Evolutionary conservation across 2,329 filamentous ascomycete species (phyloP), one percentile per base, ranked within the genome.

Genomic region (Albophoma yamanashiensis): DNA sequence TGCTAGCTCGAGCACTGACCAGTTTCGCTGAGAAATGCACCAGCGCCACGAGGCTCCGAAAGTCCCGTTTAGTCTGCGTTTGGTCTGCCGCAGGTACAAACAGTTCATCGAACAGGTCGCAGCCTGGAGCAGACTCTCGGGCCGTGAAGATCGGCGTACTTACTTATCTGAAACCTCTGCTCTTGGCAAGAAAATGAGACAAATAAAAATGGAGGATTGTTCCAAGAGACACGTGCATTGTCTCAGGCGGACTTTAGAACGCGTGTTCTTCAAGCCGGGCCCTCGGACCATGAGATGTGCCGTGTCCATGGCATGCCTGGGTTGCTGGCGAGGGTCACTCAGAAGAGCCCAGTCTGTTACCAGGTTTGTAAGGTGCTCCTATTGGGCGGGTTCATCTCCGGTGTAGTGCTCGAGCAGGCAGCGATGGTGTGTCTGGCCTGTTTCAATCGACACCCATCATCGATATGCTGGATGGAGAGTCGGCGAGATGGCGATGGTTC

Each of bases 181-280:
- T 20, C 40, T 42, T 42, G 20, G 40, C 20, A n/a, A 9, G 17
- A 7, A n/a, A 9, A n/a, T 1, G 1, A 20, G 25, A 31, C 8
- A 4, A 4, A 17, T 31, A 14, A 5, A 2, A 3, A 2, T 3
- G 17, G 3, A 2, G n/a, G 7, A 20, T 7, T 3, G 11, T 7
- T 31, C 22, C 25, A 27, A 25, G 22, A 4, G 22, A 15, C 22
- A 7, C 43, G 5, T 11, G 14, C 14, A 31, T 17, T 17, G 39
- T 40, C 39, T 20, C 3, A 38, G 1, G 12, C 12, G 14, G 11
- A 27, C 15, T 15, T 7, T 34, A 27, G 17, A 34, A 34, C 47
- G 31, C 31, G 31, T 11, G 12, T n/a, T 55, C 11, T 4, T 14
- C 3, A 9, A 11, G 12, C 9, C 6, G 3, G 50, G 9, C 27